Base-by-base conservation (phyloP, 352 stramenopile genomes). In the Lagenidium sp. region DNA sequence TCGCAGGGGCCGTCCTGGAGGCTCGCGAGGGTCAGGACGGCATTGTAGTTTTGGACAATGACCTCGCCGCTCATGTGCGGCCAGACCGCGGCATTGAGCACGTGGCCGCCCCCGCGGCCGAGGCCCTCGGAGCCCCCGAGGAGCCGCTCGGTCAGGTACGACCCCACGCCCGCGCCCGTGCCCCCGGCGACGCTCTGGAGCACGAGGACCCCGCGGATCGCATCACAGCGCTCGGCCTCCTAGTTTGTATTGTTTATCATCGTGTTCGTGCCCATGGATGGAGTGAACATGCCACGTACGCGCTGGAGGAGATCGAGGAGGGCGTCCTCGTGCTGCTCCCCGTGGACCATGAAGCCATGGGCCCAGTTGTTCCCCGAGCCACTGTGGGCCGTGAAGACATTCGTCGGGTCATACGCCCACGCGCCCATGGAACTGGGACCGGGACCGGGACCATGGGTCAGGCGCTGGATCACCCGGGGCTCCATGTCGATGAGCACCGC, bases 21-120 rank as follows among this genome's bases (percentile, higher is more conserved):
- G 28, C 76, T 69, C 19, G 82, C 81, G 46, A 92, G 84, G 2
- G 80, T 94, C 19, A 95, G 77, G 41, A 94, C 54, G n/a, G 79
- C 63, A 59, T 95, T 95, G 63, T 95, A 95, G 54, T 92, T 91
- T 49, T 95, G 84, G 32, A 95, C 78, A 25, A 94, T 89, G 11
- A 93, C 78, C 50, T 95, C 82, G 3, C 84, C 84, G 13, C 75
- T 69, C 12, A 62, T 53, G 48, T 94, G 82, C n/a, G 82, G 82
- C 76, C 81, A 92, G 44, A 95, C 77, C 22, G 88, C 69, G 8
- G 68, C 59, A 53, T 94, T 93, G 11, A 92, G 44, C 23, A 80
- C 44, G 11, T 62, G 67, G 6, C 57, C 55, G 12, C 55, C 60
- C 18, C 78, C 70, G 11, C 63, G 67, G 6, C 57, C 55, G 12